A percentile compares a stretch with the other conserved stretches of the same genome.
Evolutionary conservation across 345 rosid genomes (phyloP).

Genomic region (Sisymbrium altissimum): DNA sequence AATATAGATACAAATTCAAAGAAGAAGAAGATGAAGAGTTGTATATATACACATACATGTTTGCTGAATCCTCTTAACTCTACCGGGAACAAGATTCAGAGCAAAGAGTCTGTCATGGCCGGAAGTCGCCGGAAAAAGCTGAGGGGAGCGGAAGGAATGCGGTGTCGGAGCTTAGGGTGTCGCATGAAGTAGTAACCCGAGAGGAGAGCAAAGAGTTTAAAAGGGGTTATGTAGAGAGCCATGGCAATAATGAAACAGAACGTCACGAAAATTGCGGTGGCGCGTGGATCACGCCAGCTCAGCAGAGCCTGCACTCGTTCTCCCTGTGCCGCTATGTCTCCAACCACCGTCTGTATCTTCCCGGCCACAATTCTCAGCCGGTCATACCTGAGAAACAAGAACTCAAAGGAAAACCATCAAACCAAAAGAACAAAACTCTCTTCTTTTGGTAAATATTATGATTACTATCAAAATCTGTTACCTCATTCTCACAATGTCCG

Average conservation of each 20-base stretch:
- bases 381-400: conserved; percentile 45
- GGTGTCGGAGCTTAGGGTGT: conserved; percentile 80
- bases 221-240: conserved; percentile 74
- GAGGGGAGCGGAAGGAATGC: conserved; percentile 63
- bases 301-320: conserved; percentile 77
- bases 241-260: conserved; percentile 69
- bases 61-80: neutral
- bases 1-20: neutral
- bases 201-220: conserved; percentile 62
- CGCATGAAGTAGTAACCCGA: conserved; percentile 66
- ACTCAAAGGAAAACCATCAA: neutral
- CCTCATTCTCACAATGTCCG: conserved; percentile 61
- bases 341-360: conserved; percentile 74
- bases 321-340: conserved; percentile 89
- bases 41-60: neutral
- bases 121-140: conserved; percentile 93
- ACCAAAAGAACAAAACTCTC: neutral
- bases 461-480: neutral
- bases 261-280: conserved; percentile 64
- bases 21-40: neutral
- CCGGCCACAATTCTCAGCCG: conserved; percentile 76
- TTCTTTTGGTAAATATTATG: neutral
- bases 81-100: conserved; percentile 35
- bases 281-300: conserved; percentile 97
- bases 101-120: conserved; percentile 74